A percentile compares a stretch with the other conserved stretches of the same genome.
Evolutionary conservation across 306 rosid genomes (phyloP).

Genomic region (Nissolia schottii): DNA sequence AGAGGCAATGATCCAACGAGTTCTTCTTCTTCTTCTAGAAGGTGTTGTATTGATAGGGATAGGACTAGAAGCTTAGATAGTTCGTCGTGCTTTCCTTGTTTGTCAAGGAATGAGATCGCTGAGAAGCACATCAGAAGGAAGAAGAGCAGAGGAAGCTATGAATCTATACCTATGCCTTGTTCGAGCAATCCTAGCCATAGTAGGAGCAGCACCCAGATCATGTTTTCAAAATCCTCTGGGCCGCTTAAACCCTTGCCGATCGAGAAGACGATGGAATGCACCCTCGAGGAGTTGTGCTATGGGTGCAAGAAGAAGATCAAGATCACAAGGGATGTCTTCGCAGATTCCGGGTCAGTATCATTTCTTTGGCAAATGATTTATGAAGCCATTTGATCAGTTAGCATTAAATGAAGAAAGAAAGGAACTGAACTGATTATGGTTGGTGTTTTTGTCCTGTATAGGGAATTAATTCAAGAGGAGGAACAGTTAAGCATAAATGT

Average conservation of each 20-base stretch:
- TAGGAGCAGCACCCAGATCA: conserved; percentile 39
- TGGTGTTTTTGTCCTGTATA: conserved; percentile 21
- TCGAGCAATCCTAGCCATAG: conserved; percentile 22
- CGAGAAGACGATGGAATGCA: conserved; percentile 68
- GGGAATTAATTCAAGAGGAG: conserved; percentile 52
- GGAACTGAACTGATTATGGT: neutral
- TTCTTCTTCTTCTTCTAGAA: too few species aligned
- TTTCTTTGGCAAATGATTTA: neutral
- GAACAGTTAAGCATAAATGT: conserved; percentile 61
- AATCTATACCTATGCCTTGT: neutral
- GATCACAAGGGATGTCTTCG: conserved; percentile 54
- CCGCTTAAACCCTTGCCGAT: conserved; percentile 58
- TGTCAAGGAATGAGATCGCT: conserved; percentile 26
- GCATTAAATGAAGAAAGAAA: too few species aligned
- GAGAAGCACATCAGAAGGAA: conserved; percentile 8
- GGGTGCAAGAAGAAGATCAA: conserved; percentile 74
- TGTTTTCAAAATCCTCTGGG: conserved; percentile 85
- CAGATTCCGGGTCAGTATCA: conserved; percentile 50
- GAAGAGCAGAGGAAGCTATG: conserved; percentile 5
- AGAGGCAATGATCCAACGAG: conserved; percentile 6
- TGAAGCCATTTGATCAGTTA: too few species aligned
- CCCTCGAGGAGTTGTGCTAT: conserved; percentile 77
- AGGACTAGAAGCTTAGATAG: conserved; percentile 28
- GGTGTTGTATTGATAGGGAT: conserved; percentile 2
- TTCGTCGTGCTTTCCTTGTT: conserved; percentile 16